Evolutionary conservation across 2,329 filamentous ascomycete species (phyloP).

Genomic region (Cladosporium sp.): DNA sequence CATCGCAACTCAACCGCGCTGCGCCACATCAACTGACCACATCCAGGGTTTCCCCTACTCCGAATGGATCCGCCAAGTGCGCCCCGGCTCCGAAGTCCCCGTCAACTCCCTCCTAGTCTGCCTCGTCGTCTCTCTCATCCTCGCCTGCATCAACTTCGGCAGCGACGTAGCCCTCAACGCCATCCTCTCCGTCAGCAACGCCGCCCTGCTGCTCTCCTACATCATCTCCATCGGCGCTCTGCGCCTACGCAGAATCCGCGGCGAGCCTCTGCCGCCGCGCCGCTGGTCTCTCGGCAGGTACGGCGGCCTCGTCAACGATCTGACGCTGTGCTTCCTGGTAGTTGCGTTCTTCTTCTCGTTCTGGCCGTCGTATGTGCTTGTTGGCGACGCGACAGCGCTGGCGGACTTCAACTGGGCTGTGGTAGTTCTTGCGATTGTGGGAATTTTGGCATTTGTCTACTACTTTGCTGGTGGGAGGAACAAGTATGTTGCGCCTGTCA

Average conservation of each 20-base stretch:
- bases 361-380: slow-evolving; percentile 17
- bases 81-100: slow-evolving; percentile 34
- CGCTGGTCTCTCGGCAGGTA: slow-evolving; percentile 36
- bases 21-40: neutral
- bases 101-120: slow-evolving; percentile 36
- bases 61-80: slow-evolving; percentile 35
- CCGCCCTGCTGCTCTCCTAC: slow-evolving; percentile 37
- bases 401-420: slow-evolving; percentile 18
- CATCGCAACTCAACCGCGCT: neutral
- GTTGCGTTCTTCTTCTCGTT: slow-evolving; percentile 23
- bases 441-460: slow-evolving; percentile 1
- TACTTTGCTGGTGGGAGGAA: slow-evolving; percentile 11
- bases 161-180: slow-evolving; percentile 43
- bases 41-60: slow-evolving; percentile 35
- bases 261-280: slow-evolving; percentile 33
- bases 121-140: slow-evolving; percentile 34
- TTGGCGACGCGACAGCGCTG: slow-evolving; percentile 1
- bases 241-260: slow-evolving; percentile 34
- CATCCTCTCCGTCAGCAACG: slow-evolving; percentile 43
- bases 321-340: slow-evolving; percentile 19
- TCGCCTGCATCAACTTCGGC: slow-evolving; percentile 46
- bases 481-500: slow-evolving; percentile 13
- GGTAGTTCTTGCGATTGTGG: slow-evolving; percentile 7
- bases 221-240: slow-evolving; percentile 37
- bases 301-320: slow-evolving; percentile 28